Evolutionary conservation across 768 basidiomycete species (phyloP).

Genomic region (Leccinum uliginosum): DNA sequence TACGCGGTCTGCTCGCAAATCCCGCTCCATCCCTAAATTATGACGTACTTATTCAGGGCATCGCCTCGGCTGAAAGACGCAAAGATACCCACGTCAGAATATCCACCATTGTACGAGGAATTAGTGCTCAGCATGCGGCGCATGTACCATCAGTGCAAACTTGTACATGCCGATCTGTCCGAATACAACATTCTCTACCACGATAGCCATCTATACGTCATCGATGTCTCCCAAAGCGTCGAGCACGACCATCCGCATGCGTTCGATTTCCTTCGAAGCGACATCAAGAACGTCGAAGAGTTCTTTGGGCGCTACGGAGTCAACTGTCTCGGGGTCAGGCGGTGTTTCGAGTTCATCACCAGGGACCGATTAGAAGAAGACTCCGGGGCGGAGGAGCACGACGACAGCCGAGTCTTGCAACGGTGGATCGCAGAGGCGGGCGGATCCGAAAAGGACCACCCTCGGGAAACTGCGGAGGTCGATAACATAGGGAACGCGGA

Average conservation of each 20-base stretch:
- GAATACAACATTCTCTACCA: constrained; percentile 98
- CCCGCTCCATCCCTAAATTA: background rate
- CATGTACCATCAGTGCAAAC: constrained; percentile 86
- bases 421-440: constrained; percentile 45
- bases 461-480: constrained; percentile 10
- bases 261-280: constrained; percentile 91
- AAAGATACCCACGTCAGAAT: constrained; percentile 44
- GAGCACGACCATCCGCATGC: constrained; percentile 97
- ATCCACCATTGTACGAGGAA: constrained; percentile 67
- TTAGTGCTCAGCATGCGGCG: constrained; percentile 73
- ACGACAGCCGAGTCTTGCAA: constrained; percentile 31
- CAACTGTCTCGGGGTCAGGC: constrained; percentile 68
- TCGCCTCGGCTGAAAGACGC: constrained; percentile 95
- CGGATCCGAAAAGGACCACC: constrained; percentile 14
- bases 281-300: constrained; percentile 90
- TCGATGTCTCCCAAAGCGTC: constrained; percentile 98
- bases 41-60: constrained; percentile 51
- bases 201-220: constrained; percentile 77
- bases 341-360: constrained; percentile 88
- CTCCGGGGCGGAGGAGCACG: constrained; percentile 20
- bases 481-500: constrained; percentile 12
- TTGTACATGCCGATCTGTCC: constrained; percentile 96
- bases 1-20: constrained; percentile 35
- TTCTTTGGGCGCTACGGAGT: constrained; percentile 82
- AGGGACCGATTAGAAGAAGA: constrained; percentile 40